These are phyloP conservation scores for Hondaea fermentalgiana DNA, from an alignment of 108 stramenopile species.

Conservation along the genomic window DNA sequence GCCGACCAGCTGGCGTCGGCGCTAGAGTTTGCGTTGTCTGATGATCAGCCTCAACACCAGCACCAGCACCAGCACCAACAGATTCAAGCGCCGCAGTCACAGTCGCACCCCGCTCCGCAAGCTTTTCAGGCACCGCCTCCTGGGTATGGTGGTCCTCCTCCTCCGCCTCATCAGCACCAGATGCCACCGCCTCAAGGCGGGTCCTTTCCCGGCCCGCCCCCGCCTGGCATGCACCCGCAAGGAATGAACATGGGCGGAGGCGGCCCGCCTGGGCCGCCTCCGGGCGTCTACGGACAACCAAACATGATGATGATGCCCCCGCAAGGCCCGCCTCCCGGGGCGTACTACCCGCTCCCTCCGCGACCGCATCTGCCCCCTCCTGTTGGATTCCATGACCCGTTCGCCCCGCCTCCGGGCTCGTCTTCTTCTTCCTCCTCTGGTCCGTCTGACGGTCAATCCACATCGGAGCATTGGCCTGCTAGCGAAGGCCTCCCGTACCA, in stretches of 20 bases:
- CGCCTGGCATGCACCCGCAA: no score
- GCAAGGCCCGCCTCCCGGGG: neutral
- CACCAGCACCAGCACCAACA: neutral
- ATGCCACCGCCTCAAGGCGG: no score
- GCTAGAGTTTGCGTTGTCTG: neutral
- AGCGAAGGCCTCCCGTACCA: neutral
- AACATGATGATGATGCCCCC: neutral
- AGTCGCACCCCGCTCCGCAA: neutral
- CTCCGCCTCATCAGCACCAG: neutral
- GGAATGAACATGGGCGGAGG: no score
- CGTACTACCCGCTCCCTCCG: neutral
- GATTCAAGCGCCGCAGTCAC: neutral
- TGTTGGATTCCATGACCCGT: neutral
- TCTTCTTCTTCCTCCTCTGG: no score
- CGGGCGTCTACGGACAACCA: neutral
- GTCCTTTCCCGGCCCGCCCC: no score
- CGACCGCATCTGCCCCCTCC: neutral
- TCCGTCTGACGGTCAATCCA: neutral
- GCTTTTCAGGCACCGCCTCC: neutral
- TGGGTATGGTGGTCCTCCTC: neutral
- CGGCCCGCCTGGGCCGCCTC: no score
- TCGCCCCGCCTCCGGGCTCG: neutral
- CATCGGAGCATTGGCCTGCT: neutral
- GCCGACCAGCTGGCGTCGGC: conserved; percentile 16
- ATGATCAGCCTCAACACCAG: neutral